phyloP scores from a whole-genome alignment of 331 rosid genomes.

The Rosa hybrid region DNA sequence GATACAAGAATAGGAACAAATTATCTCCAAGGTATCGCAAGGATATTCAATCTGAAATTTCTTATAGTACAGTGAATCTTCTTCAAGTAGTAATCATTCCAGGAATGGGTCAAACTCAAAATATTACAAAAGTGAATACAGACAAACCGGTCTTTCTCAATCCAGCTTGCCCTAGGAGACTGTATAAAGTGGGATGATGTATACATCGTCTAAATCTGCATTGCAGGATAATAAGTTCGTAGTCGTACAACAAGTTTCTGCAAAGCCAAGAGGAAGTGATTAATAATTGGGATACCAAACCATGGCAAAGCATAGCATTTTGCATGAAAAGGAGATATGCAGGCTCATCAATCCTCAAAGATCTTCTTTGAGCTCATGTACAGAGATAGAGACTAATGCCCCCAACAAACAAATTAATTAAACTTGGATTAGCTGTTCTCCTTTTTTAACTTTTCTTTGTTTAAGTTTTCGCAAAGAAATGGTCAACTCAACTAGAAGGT shows the following conservation, averaged over 20 bases:
- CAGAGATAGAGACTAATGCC: background rate
- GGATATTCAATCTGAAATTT: background rate
- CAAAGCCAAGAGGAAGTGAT: background rate
- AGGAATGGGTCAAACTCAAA: background rate
- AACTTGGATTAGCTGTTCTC: background rate
- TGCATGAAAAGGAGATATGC: background rate
- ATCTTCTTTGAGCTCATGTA: background rate
- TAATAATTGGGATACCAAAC: background rate
- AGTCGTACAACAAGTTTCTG: slow-evolving; percentile 3
- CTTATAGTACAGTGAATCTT: background rate
- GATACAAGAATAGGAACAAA: background rate
- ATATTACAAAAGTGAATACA: background rate
- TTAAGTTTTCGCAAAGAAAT: background rate
- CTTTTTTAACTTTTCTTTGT: background rate
- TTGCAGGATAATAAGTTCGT: background rate
- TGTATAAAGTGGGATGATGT: background rate
- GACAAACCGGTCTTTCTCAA: slow-evolving; percentile 11
- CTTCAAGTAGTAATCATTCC: background rate
- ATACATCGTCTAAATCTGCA: background rate
- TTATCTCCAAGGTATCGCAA: background rate
- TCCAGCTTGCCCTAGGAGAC: slow-evolving; percentile 10
- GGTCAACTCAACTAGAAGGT: background rate
- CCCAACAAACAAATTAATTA: background rate
- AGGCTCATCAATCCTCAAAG: background rate
- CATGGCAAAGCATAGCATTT: background rate